Percentiles rank a stretch among this genome's conserved stretches.
Conservation (phyloP, 2,329 filamentous ascomycete species). For the Aspergillus sp. region DNA sequence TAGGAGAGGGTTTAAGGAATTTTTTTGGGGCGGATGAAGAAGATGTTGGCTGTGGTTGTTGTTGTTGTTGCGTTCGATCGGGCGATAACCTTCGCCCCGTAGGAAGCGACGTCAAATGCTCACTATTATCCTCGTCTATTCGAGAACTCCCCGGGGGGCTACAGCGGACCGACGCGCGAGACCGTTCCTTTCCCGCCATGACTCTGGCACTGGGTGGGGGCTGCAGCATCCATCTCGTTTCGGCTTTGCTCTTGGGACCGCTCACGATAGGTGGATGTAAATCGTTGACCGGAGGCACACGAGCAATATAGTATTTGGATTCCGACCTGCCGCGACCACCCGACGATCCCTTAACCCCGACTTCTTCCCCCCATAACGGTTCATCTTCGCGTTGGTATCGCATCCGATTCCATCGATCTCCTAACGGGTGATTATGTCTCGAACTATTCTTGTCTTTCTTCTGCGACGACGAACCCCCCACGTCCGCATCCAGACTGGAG, state of each 20-base stretch:
- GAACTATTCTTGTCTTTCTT: conserved; percentile 42
- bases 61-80: conserved; percentile 3
- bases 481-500: conserved; percentile 29
- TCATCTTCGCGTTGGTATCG: conserved; percentile 84
- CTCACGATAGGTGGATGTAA: conserved; percentile 78
- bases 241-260: conserved; percentile 59
- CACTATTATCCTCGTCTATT: conserved; percentile 4
- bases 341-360: conserved; percentile 45
- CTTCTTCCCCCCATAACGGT: conserved; percentile 66
- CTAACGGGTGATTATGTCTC: conserved; percentile 16
- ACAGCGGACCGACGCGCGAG: conserved; percentile 13
- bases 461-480: conserved; percentile 15
- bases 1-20: conserved; percentile 2
- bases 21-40: conserved; percentile 4
- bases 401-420: conserved; percentile 66
- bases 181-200: conserved; percentile 72
- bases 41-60: neutral
- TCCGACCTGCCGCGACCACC: conserved; percentile 37
- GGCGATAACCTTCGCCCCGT: neutral
- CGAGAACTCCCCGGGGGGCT: conserved; percentile 10
- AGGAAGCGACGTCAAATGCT: neutral
- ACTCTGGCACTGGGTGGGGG: conserved; percentile 81
- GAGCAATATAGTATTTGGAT: conserved; percentile 52
- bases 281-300: conserved; percentile 71
- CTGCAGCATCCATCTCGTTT: conserved; percentile 84